Evolutionary conservation across 345 rosid species (phyloP).

Genomic region (Arabis hirsuta): DNA sequence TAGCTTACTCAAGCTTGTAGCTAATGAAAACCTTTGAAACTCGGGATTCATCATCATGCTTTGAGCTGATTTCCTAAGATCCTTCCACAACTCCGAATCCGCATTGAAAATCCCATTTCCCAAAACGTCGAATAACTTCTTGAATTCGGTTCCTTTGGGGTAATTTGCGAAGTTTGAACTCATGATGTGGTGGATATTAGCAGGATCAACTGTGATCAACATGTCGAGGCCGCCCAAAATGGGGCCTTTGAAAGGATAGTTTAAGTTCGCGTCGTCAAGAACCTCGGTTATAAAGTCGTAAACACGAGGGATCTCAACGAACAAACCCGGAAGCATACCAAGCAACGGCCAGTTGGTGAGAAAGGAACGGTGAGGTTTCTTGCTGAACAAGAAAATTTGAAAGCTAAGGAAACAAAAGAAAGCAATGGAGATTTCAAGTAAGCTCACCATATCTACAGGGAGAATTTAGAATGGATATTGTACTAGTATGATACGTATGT

Average conservation of each 20-base stretch:
- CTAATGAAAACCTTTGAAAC: conserved; percentile 45
- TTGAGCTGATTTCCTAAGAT: conserved; percentile 50
- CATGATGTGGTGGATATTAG: conserved; percentile 61
- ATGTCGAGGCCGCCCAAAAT: conserved; percentile 46
- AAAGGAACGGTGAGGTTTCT: conserved; percentile 27
- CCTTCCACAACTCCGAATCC: conserved; percentile 55
- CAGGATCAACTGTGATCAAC: conserved; percentile 55
- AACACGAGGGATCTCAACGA: conserved; percentile 39
- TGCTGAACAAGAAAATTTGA: conserved; percentile 12
- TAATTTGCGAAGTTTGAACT: conserved; percentile 60
- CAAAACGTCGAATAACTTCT: conserved; percentile 54
- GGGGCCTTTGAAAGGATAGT: conserved; percentile 49
- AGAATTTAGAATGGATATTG: not conserved
- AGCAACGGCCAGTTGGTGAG: conserved; percentile 55
- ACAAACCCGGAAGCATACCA: conserved; percentile 61
- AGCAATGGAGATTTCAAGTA: conserved; percentile 48
- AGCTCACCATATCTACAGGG: conserved; percentile 36
- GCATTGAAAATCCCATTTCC: conserved; percentile 66
- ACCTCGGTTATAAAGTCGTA: conserved; percentile 46
- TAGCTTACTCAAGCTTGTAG: conserved; percentile 46
- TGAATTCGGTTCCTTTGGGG: conserved; percentile 65
- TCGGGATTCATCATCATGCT: conserved; percentile 40
- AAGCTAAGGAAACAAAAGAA: conserved; percentile 44
- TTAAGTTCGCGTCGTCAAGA: conserved; percentile 37
- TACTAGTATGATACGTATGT: not conserved